These are phyloP conservation scores for Talaromyces sp. DNA, from an alignment of 2,329 filamentous ascomycete genomes.

Conservation along the genomic window DNA sequence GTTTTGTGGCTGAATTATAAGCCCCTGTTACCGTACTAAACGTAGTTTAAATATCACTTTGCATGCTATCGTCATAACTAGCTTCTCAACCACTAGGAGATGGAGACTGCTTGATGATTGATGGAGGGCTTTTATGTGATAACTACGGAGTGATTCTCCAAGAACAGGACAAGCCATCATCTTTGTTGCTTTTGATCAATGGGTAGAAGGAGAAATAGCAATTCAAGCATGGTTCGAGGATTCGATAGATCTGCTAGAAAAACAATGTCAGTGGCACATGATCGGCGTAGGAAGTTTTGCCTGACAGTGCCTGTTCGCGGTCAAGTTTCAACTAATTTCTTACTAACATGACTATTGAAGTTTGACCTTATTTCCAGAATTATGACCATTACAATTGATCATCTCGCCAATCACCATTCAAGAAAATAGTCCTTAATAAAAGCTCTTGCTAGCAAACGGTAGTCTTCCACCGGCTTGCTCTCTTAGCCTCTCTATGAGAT, in stretches of 20 bases:
- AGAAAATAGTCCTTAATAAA: background rate
- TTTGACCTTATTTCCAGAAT: background rate
- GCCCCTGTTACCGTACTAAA: too few species aligned
- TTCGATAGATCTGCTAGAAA: background rate
- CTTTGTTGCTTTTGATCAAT: background rate
- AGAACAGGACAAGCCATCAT: background rate
- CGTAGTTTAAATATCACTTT: background rate
- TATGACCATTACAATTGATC: background rate
- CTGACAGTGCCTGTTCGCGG: too few species aligned
- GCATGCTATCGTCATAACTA: background rate
- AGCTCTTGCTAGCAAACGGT: background rate
- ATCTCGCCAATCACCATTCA: background rate
- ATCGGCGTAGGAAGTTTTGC: background rate
- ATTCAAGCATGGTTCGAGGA: background rate
- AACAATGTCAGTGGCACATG: background rate
- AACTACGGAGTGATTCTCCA: background rate
- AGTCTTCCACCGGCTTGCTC: background rate
- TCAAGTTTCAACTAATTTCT: background rate
- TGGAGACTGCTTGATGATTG: background rate
- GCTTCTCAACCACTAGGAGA: background rate
- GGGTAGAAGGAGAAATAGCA: background rate
- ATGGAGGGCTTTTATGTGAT: background rate
- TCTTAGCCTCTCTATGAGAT: background rate
- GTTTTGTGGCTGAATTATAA: background rate
- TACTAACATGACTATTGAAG: background rate